These are phyloP conservation scores for Incumbomyces lentus DNA, from an alignment of 2,329 filamentous ascomycete genomes.

Conservation along the genomic window DNA sequence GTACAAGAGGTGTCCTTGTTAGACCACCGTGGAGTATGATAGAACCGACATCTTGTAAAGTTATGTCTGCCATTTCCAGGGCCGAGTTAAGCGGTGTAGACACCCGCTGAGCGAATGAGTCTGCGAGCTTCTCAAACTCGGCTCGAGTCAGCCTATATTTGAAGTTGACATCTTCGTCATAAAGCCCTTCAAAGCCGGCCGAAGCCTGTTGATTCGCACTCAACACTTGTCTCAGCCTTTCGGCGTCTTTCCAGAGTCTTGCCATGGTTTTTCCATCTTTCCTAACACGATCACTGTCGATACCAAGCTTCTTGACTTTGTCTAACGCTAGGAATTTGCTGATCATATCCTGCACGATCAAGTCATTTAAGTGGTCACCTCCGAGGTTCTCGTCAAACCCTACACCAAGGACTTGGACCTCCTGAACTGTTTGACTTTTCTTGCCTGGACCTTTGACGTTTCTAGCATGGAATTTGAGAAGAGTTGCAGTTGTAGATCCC, in stretches of 20 bases:
- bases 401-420: constrained; percentile 76
- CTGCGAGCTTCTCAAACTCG: constrained; percentile 70
- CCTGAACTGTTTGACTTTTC: constrained; percentile 93
- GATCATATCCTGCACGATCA: constrained; percentile 85
- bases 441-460: constrained; percentile 84
- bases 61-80: constrained; percentile 61
- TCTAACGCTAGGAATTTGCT: constrained; percentile 63
- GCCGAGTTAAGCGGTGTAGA: constrained; percentile 61
- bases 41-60: constrained; percentile 68
- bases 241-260: constrained; percentile 87
- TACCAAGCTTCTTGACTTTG: constrained; percentile 37
- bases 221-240: constrained; percentile 74
- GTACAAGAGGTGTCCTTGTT: constrained; percentile 85
- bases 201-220: constrained; percentile 82
- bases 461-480: constrained; percentile 80
- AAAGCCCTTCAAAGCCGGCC: constrained; percentile 72
- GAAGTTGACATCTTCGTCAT: constrained; percentile 83
- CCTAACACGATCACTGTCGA: constrained; percentile 54
- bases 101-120: constrained; percentile 58
- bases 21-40: constrained; percentile 89
- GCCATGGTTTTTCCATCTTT: constrained; percentile 74
- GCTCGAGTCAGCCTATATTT: constrained; percentile 74
- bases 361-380: constrained; percentile 75
- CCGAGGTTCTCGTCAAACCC: constrained; percentile 87
- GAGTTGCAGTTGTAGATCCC: constrained; percentile 80